Conservation (phyloP, 345 rosid species). For the Populus alba region DNA sequence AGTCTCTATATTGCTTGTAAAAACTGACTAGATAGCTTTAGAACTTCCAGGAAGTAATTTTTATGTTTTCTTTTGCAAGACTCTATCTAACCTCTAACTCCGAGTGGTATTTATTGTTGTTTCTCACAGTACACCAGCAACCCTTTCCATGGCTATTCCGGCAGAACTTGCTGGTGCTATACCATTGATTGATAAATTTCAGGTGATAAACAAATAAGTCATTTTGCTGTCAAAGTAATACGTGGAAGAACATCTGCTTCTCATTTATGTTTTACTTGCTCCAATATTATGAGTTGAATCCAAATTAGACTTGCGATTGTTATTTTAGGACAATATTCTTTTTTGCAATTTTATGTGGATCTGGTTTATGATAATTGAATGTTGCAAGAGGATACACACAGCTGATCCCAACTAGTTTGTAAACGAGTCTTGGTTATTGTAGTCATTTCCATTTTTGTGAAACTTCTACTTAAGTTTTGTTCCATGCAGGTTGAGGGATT, state of each 20-base stretch:
- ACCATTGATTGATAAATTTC: conserved; percentile 89
- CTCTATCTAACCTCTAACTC: background rate
- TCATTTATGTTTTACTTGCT: background rate
- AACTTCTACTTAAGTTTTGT: background rate
- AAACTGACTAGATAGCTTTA: background rate
- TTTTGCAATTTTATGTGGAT: background rate
- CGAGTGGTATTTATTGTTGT: background rate
- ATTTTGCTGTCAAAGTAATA: background rate
- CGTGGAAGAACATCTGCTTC: background rate
- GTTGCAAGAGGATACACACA: background rate
- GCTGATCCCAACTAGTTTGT: background rate
- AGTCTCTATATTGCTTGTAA: background rate
- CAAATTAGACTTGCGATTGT: background rate
- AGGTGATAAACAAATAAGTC: conserved; percentile 38
- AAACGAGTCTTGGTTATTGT: background rate
- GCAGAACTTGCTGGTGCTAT: conserved; percentile 91
- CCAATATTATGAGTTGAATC: background rate
- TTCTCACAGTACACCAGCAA: conserved; percentile 47
- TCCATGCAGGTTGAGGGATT: conserved; percentile 73
- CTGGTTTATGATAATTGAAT: background rate
- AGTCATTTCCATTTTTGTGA: conserved; percentile 3
- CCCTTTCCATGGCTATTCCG: conserved; percentile 62
- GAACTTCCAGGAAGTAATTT: background rate
- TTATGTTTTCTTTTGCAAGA: background rate
- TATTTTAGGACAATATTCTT: background rate